Base-by-base conservation (phyloP, 2,329 filamentous ascomycete genomes). In the Phialocephala subalpina region DNA sequence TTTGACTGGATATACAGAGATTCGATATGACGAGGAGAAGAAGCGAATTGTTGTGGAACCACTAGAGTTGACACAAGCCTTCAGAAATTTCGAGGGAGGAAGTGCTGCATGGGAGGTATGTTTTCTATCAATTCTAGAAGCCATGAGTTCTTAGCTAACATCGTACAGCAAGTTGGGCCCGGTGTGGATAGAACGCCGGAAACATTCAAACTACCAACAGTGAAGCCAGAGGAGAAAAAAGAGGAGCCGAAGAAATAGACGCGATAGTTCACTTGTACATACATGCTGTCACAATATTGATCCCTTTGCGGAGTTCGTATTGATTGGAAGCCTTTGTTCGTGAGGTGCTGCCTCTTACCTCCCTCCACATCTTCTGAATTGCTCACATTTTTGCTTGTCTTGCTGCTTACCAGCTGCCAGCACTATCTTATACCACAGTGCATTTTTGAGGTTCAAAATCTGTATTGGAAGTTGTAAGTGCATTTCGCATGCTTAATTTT, bases 11-110 rank as follows among this genome's bases (percentile, higher is more conserved):
- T 99, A 99, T 84, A 99, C 96, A 38, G 97, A 99, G 84, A 91
- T 99, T 73, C 88, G 96, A 77, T 99, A 97, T 78, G 96, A 99
- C 73, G 96, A 99, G 83, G 97, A 99, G 87, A 99, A 97, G 92
- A 99, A 99, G 89, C 89, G 96, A 69, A 97, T 99, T 78, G 95
- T 99, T 67, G 95, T 97, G 36, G 97, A 99, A 85, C 96, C 97
- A 47, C 85, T 99, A 58, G 96, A 99, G 84, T 87, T 99, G 81
- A 98, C 96, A 16, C 96, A 99, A 82, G 96, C 97, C 8, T 99
- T 97, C 89, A 90, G 96, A 74, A 98, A 99, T 84, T 99, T 99
- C 77, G 94, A 97, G 82, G 94, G 94, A 68, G 93, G 94, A 64
- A 89, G 89, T 56, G 89, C 90, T 70, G 86, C 86, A 16, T 92